These are phyloP conservation scores for Raffaelea ambrosiae DNA, from an alignment of 2,329 filamentous ascomycete genomes.

Conservation along the genomic window DNA sequence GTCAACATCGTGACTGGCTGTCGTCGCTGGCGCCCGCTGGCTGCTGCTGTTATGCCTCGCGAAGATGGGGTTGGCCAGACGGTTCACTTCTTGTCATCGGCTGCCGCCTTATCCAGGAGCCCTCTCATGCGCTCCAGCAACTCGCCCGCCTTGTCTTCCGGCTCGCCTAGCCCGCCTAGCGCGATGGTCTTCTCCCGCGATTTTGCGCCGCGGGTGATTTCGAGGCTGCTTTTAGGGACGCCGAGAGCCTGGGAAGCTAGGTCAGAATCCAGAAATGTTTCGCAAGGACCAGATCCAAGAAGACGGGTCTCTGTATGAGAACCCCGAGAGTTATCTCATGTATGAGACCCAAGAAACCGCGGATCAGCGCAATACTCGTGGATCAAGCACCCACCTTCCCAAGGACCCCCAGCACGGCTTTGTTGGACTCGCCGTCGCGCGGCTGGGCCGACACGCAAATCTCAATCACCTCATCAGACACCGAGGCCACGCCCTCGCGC, in stretches of 20 bases:
- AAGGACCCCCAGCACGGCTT: conserved; percentile 54
- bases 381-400: conserved; percentile 50
- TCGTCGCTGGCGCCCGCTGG: too few relatives aligned
- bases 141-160: conserved; percentile 3
- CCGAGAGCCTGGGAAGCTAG: conserved; percentile 38
- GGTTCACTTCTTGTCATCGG: too few relatives aligned
- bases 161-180: conserved; percentile 19
- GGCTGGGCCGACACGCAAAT: conserved; percentile 59
- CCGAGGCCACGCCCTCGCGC: conserved; percentile 49
- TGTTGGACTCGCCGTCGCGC: conserved; percentile 60
- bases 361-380: too few relatives aligned
- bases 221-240: conserved; percentile 55
- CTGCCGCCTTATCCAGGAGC: conserved; percentile 5
- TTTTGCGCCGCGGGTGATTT: conserved; percentile 54
- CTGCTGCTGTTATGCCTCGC: too few relatives aligned
- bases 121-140: conserved; percentile 5
- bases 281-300: too few relatives aligned
- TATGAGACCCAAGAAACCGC: not conserved
- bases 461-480: conserved; percentile 50
- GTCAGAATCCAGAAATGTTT: not conserved
- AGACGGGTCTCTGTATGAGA: too few relatives aligned
- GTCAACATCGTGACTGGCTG: too few relatives aligned
- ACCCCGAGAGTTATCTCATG: not conserved
- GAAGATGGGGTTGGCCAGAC: too few relatives aligned
- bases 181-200: conserved; percentile 55